Evolutionary conservation across 371 early-diverging fungal species (phyloP).

Genomic region (Paraphysoderma sedebokerense): DNA sequence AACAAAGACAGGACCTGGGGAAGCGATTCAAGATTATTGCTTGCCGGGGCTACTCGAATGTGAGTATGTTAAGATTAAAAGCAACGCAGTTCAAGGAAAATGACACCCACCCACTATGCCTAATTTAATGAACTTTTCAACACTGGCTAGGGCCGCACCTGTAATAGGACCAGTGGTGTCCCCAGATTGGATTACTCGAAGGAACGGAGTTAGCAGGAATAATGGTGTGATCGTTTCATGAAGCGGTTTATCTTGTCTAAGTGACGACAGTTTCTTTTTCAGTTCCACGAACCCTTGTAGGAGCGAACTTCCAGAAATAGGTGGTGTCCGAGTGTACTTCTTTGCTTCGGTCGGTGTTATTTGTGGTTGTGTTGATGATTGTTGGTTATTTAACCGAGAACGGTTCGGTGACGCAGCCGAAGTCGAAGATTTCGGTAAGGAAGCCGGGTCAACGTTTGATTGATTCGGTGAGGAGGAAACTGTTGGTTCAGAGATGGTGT

Average conservation of each 20-base stretch:
- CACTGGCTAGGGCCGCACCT: slow-evolving; percentile 64
- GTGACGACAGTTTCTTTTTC: neutral
- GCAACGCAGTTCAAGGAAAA: too few relatives aligned
- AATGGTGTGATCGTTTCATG: slow-evolving; percentile 1
- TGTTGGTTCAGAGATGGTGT: neutral
- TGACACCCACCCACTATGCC: slow-evolving; percentile 52
- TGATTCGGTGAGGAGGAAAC: neutral
- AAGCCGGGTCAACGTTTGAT: neutral
- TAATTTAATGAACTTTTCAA: slow-evolving; percentile 75
- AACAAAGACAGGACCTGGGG: neutral
- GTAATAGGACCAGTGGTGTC: slow-evolving; percentile 91
- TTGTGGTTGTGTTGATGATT: neutral
- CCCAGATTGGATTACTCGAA: slow-evolving; percentile 75
- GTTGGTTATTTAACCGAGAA: neutral
- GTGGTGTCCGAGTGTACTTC: too few relatives aligned
- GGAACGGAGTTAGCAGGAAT: slow-evolving; percentile 62
- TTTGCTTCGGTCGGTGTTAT: too few relatives aligned
- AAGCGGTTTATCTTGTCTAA: too few relatives aligned
- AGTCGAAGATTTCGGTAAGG: neutral
- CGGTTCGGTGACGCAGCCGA: too few relatives aligned
- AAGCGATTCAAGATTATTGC: neutral
- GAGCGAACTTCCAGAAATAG: neutral
- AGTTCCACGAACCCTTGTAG: slow-evolving; percentile 2
- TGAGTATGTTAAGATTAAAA: too few relatives aligned
- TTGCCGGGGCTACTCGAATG: too few relatives aligned